These are phyloP conservation scores for Chrysoporthe austroafricana DNA, from an alignment of 2,329 filamentous ascomycete species.

Conservation along the genomic window DNA sequence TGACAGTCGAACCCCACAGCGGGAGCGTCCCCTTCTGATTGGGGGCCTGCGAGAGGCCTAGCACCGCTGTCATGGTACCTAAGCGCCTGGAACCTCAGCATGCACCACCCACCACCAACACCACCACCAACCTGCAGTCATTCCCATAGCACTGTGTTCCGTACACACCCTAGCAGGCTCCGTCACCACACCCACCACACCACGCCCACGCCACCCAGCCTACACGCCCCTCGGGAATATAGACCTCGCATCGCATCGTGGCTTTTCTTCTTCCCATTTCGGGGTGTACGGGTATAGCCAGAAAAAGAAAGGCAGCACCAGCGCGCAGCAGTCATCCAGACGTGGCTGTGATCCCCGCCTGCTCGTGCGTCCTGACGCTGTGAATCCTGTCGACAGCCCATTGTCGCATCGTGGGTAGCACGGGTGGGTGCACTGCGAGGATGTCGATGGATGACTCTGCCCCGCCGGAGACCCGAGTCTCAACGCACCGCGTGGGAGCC, in stretches of 20 bases:
- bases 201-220: background rate
- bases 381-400: background rate
- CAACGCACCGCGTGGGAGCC: too few species aligned
- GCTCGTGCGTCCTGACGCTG: background rate
- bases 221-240: background rate
- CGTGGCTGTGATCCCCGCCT: background rate
- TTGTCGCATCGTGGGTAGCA: background rate
- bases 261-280: background rate
- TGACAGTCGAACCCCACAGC: background rate
- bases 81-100: conserved; percentile 3
- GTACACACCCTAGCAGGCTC: too few species aligned
- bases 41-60: background rate
- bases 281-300: background rate
- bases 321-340: background rate
- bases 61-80: background rate
- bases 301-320: background rate
- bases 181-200: background rate
- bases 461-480: too few species aligned
- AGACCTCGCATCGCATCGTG: background rate
- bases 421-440: too few species aligned
- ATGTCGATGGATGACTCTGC: too few species aligned
- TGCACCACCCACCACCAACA: too few species aligned
- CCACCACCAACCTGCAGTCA: too few species aligned
- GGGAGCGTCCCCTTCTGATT: background rate
- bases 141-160: too few species aligned